Base-by-base conservation (phyloP, 805 yeast genomes). In the Ogataea pignaliae region DNA sequence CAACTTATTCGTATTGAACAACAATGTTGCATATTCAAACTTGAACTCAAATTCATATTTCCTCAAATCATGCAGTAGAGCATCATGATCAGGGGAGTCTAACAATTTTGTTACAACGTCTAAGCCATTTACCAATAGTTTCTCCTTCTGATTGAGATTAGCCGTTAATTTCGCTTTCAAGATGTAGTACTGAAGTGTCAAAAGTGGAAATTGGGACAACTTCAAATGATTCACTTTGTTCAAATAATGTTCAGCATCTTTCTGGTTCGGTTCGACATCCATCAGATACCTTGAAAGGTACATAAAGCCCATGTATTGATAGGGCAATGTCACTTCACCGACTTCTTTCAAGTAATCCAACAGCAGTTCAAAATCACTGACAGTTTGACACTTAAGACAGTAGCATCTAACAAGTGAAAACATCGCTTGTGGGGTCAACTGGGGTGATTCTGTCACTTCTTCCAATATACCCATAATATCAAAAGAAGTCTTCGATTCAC, bases 141-240 rank as follows among this genome's bases (percentile, higher is more conserved):
- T 46, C 16, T 48, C 54, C 17, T 36, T 42, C 21, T 46, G 51
- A 7, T 42, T 30, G 1, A 33, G 15, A 36, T 49, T 52, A 7
- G 16, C 28, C 9, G 41, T 32, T 16, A 48, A 33, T 17, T 36
- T 34, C 7, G 53, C 26, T 12, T 43, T 42, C 29, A 51, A 39
- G 6, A 52, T 15, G 35, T 52, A 40, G 31, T 48, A 52, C n/a
- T 42, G 38, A 3, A 47, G 34, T 2, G 41, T 36, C 10, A 37
- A 34, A 6, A 37, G 17, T 2, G 58, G 53, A 8, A 43, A 38
- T 7, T 36, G 18, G 12, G 36, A 34, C 4, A 54, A 36, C 29
- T 52, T 52, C 16, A 45, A 26, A 3, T 48, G 54, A 34, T 52
- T 54, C 1, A 52, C 46, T 34, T 51, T 47, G 5, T 28, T 16